Percentiles rank a stretch among this genome's conserved stretches.
Conservation (phyloP, 2,329 filamentous ascomycete species). For the Alternaria sp. region DNA sequence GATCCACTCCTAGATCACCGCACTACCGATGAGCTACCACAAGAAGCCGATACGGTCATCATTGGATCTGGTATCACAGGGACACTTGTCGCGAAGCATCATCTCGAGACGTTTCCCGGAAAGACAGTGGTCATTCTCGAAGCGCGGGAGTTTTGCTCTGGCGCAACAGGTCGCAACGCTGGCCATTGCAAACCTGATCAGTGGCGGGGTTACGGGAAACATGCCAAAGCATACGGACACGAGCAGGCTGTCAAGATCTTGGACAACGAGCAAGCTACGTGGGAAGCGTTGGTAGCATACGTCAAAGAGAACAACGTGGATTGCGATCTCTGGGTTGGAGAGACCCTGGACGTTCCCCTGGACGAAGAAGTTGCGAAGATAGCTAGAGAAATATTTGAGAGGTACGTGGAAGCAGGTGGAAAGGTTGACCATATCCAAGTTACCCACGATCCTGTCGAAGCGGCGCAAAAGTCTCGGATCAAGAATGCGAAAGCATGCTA, state of each 20-base stretch:
- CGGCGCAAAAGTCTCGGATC: slow-evolving; percentile 20
- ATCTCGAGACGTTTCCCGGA: slow-evolving; percentile 25
- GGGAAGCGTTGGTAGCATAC: slow-evolving; percentile 28
- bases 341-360: slow-evolving; percentile 34
- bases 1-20: slow-evolving; percentile 35
- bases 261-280: slow-evolving; percentile 35
- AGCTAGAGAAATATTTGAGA: slow-evolving; percentile 25
- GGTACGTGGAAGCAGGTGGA: slow-evolving; percentile 27
- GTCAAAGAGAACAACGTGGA: slow-evolving; percentile 29
- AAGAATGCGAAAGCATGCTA: slow-evolving; percentile 33
- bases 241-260: slow-evolving; percentile 36
- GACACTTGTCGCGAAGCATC: slow-evolving; percentile 28
- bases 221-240: slow-evolving; percentile 32
- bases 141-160: slow-evolving; percentile 39
- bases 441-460: slow-evolving; percentile 25
- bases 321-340: slow-evolving; percentile 38
- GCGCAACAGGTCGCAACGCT: slow-evolving; percentile 38
- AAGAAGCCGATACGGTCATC: slow-evolving; percentile 41
- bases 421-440: slow-evolving; percentile 30
- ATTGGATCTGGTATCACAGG: slow-evolving; percentile 43
- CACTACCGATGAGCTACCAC: slow-evolving; percentile 38
- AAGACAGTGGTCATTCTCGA: slow-evolving; percentile 31
- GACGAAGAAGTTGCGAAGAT: slow-evolving; percentile 31
- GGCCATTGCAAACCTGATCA: slow-evolving; percentile 38
- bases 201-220: slow-evolving; percentile 33